Conservation (phyloP, 805 yeast genomes). For the Myxozyma lipomycoides region DNA sequence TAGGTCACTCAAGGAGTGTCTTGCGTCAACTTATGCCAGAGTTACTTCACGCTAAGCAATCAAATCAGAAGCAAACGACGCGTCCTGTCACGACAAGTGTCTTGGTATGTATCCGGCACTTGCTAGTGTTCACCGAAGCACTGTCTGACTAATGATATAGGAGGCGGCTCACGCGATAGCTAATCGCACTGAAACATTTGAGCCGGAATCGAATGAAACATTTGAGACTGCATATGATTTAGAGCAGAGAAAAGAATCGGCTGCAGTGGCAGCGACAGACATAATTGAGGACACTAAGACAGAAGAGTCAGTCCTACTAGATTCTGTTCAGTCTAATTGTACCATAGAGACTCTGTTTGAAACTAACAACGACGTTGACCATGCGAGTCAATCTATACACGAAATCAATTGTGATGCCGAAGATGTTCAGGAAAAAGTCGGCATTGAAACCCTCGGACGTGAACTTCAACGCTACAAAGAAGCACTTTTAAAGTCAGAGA, state of each 20-base stretch:
- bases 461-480: not conserved
- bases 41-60: not conserved
- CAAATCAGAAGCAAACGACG: no score
- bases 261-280: not conserved
- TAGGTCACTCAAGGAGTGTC: not conserved
- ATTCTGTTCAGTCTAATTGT: no score
- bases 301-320: no score
- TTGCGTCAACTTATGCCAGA: not conserved
- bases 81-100: not conserved
- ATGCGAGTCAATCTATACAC: no score
- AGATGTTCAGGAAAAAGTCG: constrained; percentile 2
- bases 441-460: not conserved
- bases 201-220: not conserved
- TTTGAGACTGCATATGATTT: not conserved
- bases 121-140: no score
- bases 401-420: no score
- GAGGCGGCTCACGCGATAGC: not conserved
- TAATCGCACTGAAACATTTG: not conserved
- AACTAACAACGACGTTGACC: no score
- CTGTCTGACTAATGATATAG: not conserved
- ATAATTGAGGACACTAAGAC: no score
- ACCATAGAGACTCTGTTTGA: no score
- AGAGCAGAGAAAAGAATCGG: not conserved
- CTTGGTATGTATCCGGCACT: no score
- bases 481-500: not conserved